phyloP scores from a whole-genome alignment of 2,329 filamentous ascomycete genomes.

The Epichloe scottii region DNA sequence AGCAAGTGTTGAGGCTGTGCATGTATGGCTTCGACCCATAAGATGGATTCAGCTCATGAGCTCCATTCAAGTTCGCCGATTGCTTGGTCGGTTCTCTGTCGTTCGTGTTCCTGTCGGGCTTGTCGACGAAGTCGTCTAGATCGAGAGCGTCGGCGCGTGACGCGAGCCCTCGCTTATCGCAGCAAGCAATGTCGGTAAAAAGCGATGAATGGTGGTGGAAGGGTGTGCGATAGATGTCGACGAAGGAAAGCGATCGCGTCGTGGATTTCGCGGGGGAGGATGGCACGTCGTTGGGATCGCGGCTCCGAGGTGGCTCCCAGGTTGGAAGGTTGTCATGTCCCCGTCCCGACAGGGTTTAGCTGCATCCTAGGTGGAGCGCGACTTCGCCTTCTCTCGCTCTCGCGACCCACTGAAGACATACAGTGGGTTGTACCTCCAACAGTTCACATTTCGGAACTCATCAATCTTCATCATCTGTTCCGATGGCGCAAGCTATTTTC shows the following conservation, averaged over 20 bases:
- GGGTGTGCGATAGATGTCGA: not conserved
- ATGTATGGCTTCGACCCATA: not conserved
- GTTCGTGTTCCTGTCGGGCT: not conserved
- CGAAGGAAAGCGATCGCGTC: not conserved
- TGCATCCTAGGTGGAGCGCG: not conserved
- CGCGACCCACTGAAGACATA: too few species aligned
- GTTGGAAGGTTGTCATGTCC: conserved; percentile 1
- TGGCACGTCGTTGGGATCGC: conserved; percentile 5
- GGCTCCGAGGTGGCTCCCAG: conserved; percentile 3
- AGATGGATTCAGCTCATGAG: too few species aligned
- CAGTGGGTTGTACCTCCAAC: too few species aligned
- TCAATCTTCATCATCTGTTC: too few species aligned
- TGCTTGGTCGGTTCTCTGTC: too few species aligned
- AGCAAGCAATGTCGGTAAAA: not conserved
- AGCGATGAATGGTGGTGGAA: not conserved
- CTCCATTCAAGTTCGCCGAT: not conserved
- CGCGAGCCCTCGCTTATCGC: not conserved
- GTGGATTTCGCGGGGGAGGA: not conserved
- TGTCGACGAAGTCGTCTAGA: not conserved
- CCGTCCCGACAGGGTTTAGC: conserved; percentile 8
- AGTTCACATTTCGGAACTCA: too few species aligned
- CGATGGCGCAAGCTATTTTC: too few species aligned
- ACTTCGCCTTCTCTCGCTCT: not conserved
- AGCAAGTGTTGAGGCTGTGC: too few species aligned
- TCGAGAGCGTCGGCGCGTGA: not conserved